Conservation (phyloP, 2,329 filamentous ascomycete species). For the Huntiella savannae region DNA sequence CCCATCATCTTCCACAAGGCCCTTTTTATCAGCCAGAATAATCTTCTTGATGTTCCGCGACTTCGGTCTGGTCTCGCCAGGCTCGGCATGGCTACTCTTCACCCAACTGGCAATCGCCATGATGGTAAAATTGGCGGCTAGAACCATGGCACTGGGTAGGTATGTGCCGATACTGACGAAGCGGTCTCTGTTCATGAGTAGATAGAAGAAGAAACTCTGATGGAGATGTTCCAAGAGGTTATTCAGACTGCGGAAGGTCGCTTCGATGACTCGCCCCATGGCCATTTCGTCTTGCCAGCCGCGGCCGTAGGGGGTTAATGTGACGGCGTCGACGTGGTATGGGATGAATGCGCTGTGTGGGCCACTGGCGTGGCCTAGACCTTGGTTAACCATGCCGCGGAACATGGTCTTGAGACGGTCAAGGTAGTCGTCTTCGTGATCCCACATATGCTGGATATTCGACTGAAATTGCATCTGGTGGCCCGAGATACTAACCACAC, state of each 20-base stretch:
- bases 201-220: conserved; percentile 98
- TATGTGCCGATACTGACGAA: conserved; percentile 98
- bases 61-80: neutral
- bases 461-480: conserved; percentile 83
- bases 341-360: conserved; percentile 93
- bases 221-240: conserved; percentile 92
- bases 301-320: conserved; percentile 73
- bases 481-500: conserved; percentile 66
- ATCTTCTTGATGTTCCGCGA: neutral
- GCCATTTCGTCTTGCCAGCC: conserved; percentile 98
- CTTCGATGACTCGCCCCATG: conserved; percentile 74
- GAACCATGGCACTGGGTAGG: conserved; percentile 88
- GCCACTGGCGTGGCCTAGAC: conserved; percentile 70
- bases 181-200: conserved; percentile 74
- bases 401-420: conserved; percentile 77
- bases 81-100: conserved; percentile 44
- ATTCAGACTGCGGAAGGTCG: conserved; percentile 81
- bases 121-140: conserved; percentile 87
- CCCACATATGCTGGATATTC: conserved; percentile 72
- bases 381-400: conserved; percentile 81
- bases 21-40: conserved; percentile 2
- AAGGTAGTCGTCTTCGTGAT: conserved; percentile 59
- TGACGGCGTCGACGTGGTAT: conserved; percentile 93
- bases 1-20: conserved; percentile 13
- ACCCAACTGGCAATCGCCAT: conserved; percentile 92